Evolutionary conservation across 148 eudicot species (phyloP), one percentile per base, ranked within the genome.

Genomic region (Chenopodium formosanum): DNA sequence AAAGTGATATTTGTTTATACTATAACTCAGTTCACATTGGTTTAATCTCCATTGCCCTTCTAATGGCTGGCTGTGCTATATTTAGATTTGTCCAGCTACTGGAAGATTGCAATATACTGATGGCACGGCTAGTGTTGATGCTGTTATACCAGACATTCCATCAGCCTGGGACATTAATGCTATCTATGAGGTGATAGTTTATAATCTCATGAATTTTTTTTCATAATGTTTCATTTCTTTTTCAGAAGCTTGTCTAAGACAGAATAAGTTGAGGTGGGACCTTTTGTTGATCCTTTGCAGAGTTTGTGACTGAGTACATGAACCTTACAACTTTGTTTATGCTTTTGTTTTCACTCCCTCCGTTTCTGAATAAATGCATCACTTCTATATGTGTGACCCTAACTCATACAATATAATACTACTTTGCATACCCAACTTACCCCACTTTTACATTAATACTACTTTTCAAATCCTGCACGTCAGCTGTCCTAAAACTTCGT

Each of bases 81-180:
- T 87, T 29, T 84, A 96, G 99, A 80, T 91, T 82, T 92, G 92
- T 81, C 76, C 77, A 76, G 85, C 84, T 80, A 88, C 95, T 78
- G 97, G 97, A 82, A 94, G 90, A 85, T 78, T 96, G 88, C 97
- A 94, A 84, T 83, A 89, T 77, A 75, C 83, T 79, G 99, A 96
- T 88, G 89, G 94, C 70, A 90, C 95, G 73, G 91, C 91, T 25
- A 85, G 88, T 82, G 87, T 96, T 82, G 97, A 96, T 87, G 90
- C 86, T 84, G 80, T 91, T 74, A 75, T 89, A 80, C 90, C 91
- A 47, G 91, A 96, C 82, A 86, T 92, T 82, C 90, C 93, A 78
- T 87, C 93, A 52, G 71, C 82, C 82, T 96, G 94, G 93, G 74
- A 84, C 78, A 58, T 82, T 46, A 78, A 86, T 65, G 87, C 78